Conservation (phyloP, 2,329 filamentous ascomycete species). For the Fusarium globosum region DNA sequence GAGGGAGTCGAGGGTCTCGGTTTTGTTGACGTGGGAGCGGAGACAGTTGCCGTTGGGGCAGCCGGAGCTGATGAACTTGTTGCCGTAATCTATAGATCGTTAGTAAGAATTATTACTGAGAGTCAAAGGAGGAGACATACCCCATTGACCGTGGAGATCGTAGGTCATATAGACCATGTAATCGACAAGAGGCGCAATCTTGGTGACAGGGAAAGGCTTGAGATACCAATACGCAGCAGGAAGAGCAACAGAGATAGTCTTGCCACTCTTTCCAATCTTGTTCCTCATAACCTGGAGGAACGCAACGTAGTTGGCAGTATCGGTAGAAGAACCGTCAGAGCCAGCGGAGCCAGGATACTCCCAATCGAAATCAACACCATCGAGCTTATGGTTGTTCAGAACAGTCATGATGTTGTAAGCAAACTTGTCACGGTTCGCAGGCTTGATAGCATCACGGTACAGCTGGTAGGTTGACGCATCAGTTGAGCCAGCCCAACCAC, state of each 20-base stretch:
- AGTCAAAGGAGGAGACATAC: background rate
- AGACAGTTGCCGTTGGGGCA: conserved; percentile 50
- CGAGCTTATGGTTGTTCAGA: conserved; percentile 52
- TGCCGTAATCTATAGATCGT: conserved; percentile 38
- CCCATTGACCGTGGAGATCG: conserved; percentile 52
- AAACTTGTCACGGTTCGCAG: conserved; percentile 53
- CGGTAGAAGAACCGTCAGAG: conserved; percentile 43
- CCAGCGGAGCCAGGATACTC: conserved; percentile 54
- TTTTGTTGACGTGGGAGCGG: conserved; percentile 53
- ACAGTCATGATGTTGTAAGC: conserved; percentile 53
- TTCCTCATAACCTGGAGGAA: conserved; percentile 48
- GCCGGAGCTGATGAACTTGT: conserved; percentile 40
- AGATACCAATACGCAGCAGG: conserved; percentile 56
- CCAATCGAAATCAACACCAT: conserved; percentile 61
- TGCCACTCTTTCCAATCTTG: conserved; percentile 45
- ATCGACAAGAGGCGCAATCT: conserved; percentile 48
- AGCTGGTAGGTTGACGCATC: conserved; percentile 42
- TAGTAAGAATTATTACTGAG: background rate
- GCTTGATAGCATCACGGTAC: conserved; percentile 45
- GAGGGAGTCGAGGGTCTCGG: conserved; percentile 51
- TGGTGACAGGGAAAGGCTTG: conserved; percentile 48
- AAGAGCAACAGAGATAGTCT: conserved; percentile 51
- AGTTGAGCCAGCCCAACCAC: conserved; percentile 50
- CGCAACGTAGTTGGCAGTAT: conserved; percentile 49
- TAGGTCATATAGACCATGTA: conserved; percentile 55